Conservation (phyloP, 306 rosid species). For the Albizia julibrissin region DNA sequence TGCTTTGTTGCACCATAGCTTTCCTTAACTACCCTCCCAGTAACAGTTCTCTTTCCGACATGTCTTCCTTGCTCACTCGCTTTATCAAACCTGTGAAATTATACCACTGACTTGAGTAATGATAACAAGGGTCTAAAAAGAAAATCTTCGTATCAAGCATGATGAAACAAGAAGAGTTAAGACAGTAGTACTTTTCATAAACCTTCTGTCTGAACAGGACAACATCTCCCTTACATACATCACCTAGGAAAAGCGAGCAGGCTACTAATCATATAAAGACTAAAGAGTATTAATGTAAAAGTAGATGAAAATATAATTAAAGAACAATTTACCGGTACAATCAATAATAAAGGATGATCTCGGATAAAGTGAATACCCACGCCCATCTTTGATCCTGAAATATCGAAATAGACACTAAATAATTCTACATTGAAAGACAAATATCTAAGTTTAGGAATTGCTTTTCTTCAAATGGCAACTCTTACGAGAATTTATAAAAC, state of each 20-base stretch:
- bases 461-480: neutral
- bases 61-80: constrained; percentile 57
- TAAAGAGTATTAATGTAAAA: constrained; percentile 25
- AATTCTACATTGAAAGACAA: neutral
- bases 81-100: constrained; percentile 63
- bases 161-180: constrained; percentile 6
- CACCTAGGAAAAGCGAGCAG: constrained; percentile 55
- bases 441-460: constrained; percentile 10
- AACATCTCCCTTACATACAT: constrained; percentile 80
- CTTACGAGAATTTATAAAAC: neutral
- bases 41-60: constrained; percentile 66
- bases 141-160: constrained; percentile 25
- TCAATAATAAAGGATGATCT: constrained; percentile 63
- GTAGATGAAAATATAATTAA: neutral
- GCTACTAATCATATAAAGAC: neutral
- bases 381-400: constrained; percentile 62
- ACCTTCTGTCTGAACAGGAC: constrained; percentile 77
- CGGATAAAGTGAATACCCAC: constrained; percentile 61
- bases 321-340: constrained; percentile 63
- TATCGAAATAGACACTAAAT: neutral
- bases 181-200: constrained; percentile 56
- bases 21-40: constrained; percentile 78
- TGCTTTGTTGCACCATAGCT: constrained; percentile 84
- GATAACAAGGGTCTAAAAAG: neutral
- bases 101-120: constrained; percentile 14